A percentile compares a stretch with the other conserved stretches of the same genome.
phyloP scores from a whole-genome alignment of 139 green algal species.

The Tetraselmis striata region DNA sequence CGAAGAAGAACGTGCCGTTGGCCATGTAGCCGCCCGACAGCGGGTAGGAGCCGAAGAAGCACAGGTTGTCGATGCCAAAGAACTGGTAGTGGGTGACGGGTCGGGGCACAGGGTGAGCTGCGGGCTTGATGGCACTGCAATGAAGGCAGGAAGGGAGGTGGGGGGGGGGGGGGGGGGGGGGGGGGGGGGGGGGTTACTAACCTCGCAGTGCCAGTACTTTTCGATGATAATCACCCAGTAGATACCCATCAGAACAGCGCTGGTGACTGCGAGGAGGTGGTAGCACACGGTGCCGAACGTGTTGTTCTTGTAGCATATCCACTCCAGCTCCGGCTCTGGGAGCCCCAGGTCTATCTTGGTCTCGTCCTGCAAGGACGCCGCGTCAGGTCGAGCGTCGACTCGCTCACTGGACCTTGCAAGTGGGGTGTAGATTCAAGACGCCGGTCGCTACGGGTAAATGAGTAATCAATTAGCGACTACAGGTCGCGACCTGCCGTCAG shows the following conservation, averaged over 20 bases:
- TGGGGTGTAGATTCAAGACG: too few relatives aligned
- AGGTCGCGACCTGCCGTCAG: too few relatives aligned
- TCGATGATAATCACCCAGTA: not conserved
- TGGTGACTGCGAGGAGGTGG: not conserved
- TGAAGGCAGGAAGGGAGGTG: too few relatives aligned
- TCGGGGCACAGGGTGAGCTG: too few relatives aligned
- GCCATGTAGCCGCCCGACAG: slow-evolving; percentile 8
- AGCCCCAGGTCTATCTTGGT: not conserved
- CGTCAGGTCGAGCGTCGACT: too few relatives aligned
- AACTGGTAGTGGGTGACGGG: slow-evolving; percentile 11
- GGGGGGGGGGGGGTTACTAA: too few relatives aligned
- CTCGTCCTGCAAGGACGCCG: too few relatives aligned
- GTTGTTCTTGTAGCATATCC: not conserved
- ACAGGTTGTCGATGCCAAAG: slow-evolving; percentile 13
- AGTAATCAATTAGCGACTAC: too few relatives aligned
- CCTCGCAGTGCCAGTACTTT: not conserved
- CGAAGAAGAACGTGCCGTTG: slow-evolving; percentile 16
- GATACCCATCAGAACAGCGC: not conserved
- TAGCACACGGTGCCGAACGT: not conserved
- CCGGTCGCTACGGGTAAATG: too few relatives aligned
- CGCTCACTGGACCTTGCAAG: too few relatives aligned
- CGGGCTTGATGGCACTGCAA: too few relatives aligned
- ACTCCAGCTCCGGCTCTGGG: not conserved
- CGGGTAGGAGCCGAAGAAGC: slow-evolving; percentile 18
- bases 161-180: too few relatives aligned